Conservation (phyloP, 1,139 yeast species). For the Hansenula anomala region DNA sequence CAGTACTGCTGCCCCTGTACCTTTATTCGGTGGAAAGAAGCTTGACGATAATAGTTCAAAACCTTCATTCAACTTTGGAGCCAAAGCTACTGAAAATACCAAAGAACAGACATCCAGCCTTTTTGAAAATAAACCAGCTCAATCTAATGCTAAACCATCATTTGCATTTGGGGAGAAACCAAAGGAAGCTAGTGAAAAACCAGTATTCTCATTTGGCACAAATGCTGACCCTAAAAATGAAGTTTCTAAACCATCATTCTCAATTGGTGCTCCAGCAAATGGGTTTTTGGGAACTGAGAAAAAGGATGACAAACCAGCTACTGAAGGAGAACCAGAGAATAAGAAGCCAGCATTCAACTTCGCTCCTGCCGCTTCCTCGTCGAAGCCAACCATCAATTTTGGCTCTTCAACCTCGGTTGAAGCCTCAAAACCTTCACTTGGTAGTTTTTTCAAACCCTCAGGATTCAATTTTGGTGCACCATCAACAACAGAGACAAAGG, state of each 20-base stretch:
- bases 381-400: too few species aligned
- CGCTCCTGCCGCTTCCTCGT: too few species aligned
- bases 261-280: not conserved
- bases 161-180: not conserved
- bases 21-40: not conserved
- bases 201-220: conserved; percentile 1
- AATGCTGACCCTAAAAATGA: not conserved
- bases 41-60: not conserved
- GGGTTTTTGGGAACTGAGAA: not conserved
- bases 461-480: conserved; percentile 4
- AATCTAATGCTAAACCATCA: not conserved
- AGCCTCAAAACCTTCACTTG: too few species aligned
- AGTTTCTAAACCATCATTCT: not conserved
- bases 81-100: not conserved
- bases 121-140: not conserved
- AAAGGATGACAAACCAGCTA: too few species aligned
- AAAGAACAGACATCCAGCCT: too few species aligned
- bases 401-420: too few species aligned
- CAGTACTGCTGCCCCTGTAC: not conserved
- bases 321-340: not conserved
- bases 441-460: conserved; percentile 1
- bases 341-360: not conserved
- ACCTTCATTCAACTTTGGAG: conserved; percentile 4
- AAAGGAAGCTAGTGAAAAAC: not conserved
- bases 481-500: not conserved